Evolutionary conservation across 192 early-diverging fungal genomes (phyloP), one percentile per base, ranked within the genome.

Genomic region (Rhizoclosmatium sp.): DNA sequence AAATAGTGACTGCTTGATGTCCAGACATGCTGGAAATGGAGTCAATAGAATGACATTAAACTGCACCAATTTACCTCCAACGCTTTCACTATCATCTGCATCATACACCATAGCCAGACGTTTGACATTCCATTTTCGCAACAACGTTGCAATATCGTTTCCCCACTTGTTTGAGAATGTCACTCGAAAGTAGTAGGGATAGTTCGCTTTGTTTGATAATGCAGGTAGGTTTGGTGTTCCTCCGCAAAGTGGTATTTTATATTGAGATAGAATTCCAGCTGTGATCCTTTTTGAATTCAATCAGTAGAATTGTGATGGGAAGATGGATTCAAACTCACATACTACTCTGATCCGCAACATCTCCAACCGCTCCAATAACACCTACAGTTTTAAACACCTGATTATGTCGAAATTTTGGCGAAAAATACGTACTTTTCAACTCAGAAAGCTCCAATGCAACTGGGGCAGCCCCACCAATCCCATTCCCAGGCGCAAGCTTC

Each of bases 111-210:
- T 69, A 7, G 67, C 67, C 3, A 69, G 40, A 10, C 67, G 67
- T 2, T 23, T 23, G 44, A 69, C 67, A 2, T 47, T 69, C 67
- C 67, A 69, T 2, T 47, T 23, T 2, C 14, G 14, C 46, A 69
- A 47, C 2, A 69, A 23, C 39, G 23, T 21, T 9, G 67, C 40
- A 2, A 69, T 21, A 12, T 69, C 42, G 44, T 47, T 19, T 3
- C 67, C 67, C 67, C 67, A 69, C 40, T 41, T 69, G 23, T 69
- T 69, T 16, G 62, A 65, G 31, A 65, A 65, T 5, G 62, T 65
- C 19, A 65, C 41, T 39, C 62, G 62, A 21, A 21, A 65, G 31
- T 21, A 65, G 62, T 65, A 65, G 12, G 62, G 62, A 39, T 40
- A 41, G 41, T 65, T 65, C n/a, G 14, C 62, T 39, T 65, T 65